These are phyloP conservation scores for Hysterangium stoloniferum DNA, from an alignment of 768 basidiomycete genomes.

Conservation along the genomic window DNA sequence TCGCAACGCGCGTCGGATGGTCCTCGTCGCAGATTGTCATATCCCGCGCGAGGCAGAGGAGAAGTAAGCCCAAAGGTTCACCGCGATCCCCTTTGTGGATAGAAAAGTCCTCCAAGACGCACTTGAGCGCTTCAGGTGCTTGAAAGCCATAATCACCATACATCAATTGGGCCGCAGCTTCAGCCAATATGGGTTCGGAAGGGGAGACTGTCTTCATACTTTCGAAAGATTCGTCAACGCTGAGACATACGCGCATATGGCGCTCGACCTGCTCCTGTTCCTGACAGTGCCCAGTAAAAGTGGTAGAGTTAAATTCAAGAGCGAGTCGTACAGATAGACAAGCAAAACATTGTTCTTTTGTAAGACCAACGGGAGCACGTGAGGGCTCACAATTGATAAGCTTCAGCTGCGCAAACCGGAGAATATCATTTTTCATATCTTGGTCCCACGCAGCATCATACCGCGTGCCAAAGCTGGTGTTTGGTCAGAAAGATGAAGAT, in stretches of 20 bases:
- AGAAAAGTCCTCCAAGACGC: conserved; percentile 11
- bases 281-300: conserved; percentile 5
- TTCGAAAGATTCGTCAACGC: conserved; percentile 15
- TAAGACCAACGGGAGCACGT: too few relatives aligned
- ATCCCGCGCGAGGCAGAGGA: conserved; percentile 20
- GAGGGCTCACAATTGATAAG: too few relatives aligned
- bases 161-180: conserved; percentile 20
- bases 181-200: conserved; percentile 24
- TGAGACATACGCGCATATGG: conserved; percentile 25
- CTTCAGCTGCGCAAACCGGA: too few relatives aligned
- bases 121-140: conserved; percentile 1
- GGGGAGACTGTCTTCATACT: conserved; percentile 17
- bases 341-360: too few relatives aligned
- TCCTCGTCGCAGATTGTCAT: conserved; percentile 11
- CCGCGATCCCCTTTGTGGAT: conserved; percentile 20
- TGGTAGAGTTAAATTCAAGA: too few relatives aligned
- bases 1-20: conserved; percentile 18
- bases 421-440: too few relatives aligned
- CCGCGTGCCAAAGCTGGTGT: too few relatives aligned
- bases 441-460: too few relatives aligned
- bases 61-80: conserved; percentile 16
- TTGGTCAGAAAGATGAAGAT: too few relatives aligned
- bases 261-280: conserved; percentile 23
- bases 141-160: conserved; percentile 7
- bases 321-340: too few relatives aligned